Base-by-base conservation (phyloP, 2,329 filamentous ascomycete species). In the Triangularia setosa region DNA sequence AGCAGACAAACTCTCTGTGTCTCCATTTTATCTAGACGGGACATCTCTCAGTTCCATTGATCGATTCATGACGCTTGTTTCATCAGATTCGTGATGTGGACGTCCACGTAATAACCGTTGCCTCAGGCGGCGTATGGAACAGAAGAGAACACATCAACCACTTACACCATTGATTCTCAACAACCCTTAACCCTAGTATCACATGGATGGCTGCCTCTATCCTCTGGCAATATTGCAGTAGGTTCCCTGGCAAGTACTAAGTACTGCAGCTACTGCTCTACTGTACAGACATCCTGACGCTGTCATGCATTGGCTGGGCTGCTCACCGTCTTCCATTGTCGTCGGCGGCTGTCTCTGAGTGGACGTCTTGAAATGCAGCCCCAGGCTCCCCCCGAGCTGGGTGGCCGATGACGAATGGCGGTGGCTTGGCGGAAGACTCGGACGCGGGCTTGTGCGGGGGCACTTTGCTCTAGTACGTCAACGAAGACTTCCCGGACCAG, bases 401-500 rank as follows among this genome's bases (percentile, higher is more conserved):
- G 33, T 9, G 40, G 40, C 40, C 40, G 64, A 64, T 68, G 69
- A 69, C 67, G 68, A 69, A 67, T 67, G 60, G 52, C 48, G 53
- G 40, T 48, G 44, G 52, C 28, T 54, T n/a, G 12, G 53, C 69
- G 69, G 69, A 70, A 66, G 67, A n/a, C 64, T 69, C 69, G 69
- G 69, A 60, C 53, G 64, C 67, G 65, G 65, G 56, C n/a, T 56
- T 67, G 61, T 21, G 35, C 30, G 62, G 62, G 30, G 61, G 58
- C 33, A 12, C 44, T 7, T 56, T 27, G 61, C 65, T 53, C 27
- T 28, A 59, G 55, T 48, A 60, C 59, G 58, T 64, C 63, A 65
- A 69, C 69, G 69, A 71, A 71, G 69, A 71, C 65, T 70, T 70
- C 69, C 68, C 69, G 68, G 70, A 64, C 52, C 65, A 54, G 27